Evolutionary conservation across 2,329 filamentous ascomycete genomes (phyloP), one percentile per base, ranked within the genome.

Genomic region (Penicillium thymicola): DNA sequence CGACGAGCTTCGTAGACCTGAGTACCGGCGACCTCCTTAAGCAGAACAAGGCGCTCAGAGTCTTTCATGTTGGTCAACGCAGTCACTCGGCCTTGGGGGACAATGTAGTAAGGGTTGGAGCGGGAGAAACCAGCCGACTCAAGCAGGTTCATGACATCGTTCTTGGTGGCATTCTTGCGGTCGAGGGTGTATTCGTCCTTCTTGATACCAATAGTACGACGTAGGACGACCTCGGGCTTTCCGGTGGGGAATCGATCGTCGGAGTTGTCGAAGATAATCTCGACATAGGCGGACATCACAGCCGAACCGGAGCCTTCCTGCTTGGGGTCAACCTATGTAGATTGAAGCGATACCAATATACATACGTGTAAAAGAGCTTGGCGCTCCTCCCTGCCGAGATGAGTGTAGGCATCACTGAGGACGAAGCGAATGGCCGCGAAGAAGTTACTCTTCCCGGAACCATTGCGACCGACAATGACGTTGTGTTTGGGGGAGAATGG

Each of bases 21-120:
- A 8, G 94, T 99, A 60, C 94, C 94, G 0, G 94, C 94, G n/a
- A 99, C 94, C 71, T 97, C 94, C 75, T 99, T 99, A 59, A 99
- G 78, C 58, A 99, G 79, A 64, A 89, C 92, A 60, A 99, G 78
- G 51, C 94, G 85, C 72, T 97, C 92, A 1, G 87, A 86, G 73
- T 99, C 94, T 75, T 97, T 97, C 94, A 99, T 99, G 73, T 97
- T 99, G 43, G 94, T 99, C 70, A 99, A 81, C 25, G 91, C 88
- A 0, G 94, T 97, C 58, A 99, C 92, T 70, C 94, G 91, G 52
- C 94, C 94, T 74, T 99, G 94, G 0, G 95, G 94, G 2, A 99
- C 95, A 67, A 99, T 99, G 74, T 99, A 99, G 81, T 97, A 99
- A 27, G 94, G 94, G 72, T 99, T 99, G 55, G 92, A 96, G 64